Evolutionary conservation across 345 rosid genomes (phyloP), one percentile per base, ranked within the genome.

Genomic region (Eutrema japonicum): DNA sequence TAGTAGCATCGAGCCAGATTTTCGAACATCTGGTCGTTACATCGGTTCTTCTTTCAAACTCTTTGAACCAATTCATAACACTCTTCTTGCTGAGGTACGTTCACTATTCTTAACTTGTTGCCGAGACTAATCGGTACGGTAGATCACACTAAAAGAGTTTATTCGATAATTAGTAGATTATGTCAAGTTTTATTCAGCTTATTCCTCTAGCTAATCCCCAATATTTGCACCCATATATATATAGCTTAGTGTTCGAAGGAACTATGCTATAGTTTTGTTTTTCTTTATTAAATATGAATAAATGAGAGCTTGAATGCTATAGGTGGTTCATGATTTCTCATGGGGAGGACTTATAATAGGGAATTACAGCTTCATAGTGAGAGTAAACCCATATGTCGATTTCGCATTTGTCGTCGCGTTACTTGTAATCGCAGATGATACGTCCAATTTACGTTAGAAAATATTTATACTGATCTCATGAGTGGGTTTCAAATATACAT

Each of bases 21-120:
- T 88, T 71, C 80, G 30, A 42, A 79, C 83, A 7, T 70, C 36
- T 32, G 88, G 89, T 36, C 57, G 80, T 32, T 80, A 79, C 40
- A 41, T 86, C 1, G 80, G 86, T 36, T 57, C 85, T n/a, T 89
- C 90, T 43, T 87, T 86, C 79, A 87, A 89, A 74, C 89, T 87
- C 30, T 79, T 45, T 55, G 72, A 65, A 35, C 86, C 75, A 43
- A 52, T 61, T 43, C 74, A 81, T 42, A 83, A 73, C 3, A 72
- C 84, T 65, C 67, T 82, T 67, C 81, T 89, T 71, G 89, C 92
- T 8, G 86, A 86, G 92, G 96, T 87, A 85, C 27, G 6, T 22
- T 6, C 62, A 14, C 38, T 3, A n/a, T 62, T 36, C 10, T 58
- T 70, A 47, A 29, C 56, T 70, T 70, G 4, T 46, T 46, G 29